A percentile compares a stretch with the other conserved stretches of the same genome.
Evolutionary conservation across 1,284 basidiomycete genomes (phyloP).

Genomic region (Malassezia dermatis): DNA sequence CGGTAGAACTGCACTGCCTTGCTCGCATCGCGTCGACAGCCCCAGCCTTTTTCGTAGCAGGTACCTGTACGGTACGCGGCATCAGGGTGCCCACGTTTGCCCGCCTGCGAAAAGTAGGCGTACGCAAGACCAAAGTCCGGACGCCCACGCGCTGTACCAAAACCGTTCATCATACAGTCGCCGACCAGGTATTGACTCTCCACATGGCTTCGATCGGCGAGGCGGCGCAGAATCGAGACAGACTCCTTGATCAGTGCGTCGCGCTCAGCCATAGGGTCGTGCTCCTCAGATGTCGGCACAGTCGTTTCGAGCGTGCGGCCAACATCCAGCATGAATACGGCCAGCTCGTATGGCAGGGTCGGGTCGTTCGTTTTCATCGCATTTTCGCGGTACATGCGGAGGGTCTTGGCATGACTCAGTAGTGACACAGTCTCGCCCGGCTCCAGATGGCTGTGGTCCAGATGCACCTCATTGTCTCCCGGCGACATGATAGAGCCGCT

Average conservation of each 20-base stretch:
- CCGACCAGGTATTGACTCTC: slow-evolving; percentile 93
- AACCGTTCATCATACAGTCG: slow-evolving; percentile 94
- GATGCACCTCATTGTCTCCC: slow-evolving; percentile 49
- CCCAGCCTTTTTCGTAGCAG: slow-evolving; percentile 98
- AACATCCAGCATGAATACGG: slow-evolving; percentile 95
- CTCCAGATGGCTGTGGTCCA: slow-evolving; percentile 84
- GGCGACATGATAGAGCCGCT: neutral
- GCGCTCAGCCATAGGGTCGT: slow-evolving; percentile 31
- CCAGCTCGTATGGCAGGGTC: slow-evolving; percentile 92
- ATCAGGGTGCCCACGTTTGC: slow-evolving; percentile 96
- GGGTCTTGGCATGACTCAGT: slow-evolving; percentile 83
- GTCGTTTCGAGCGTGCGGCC: slow-evolving; percentile 40
- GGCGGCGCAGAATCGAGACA: slow-evolving; percentile 68
- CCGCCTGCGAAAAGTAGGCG: slow-evolving; percentile 86
- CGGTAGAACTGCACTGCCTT: slow-evolving; percentile 85
- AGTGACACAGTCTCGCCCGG: slow-evolving; percentile 85
- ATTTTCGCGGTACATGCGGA: slow-evolving; percentile 91
- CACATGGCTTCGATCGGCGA: slow-evolving; percentile 85
- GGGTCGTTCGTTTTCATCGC: slow-evolving; percentile 98
- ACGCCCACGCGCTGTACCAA: slow-evolving; percentile 67
- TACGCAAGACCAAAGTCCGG: slow-evolving; percentile 96
- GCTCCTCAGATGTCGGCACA: slow-evolving; percentile 7
- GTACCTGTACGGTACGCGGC: slow-evolving; percentile 91
- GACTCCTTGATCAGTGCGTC: slow-evolving; percentile 79
- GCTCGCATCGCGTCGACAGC: slow-evolving; percentile 76